Conservation (phyloP, 805 yeast genomes). For the Hagleromyces aurorensis region DNA sequence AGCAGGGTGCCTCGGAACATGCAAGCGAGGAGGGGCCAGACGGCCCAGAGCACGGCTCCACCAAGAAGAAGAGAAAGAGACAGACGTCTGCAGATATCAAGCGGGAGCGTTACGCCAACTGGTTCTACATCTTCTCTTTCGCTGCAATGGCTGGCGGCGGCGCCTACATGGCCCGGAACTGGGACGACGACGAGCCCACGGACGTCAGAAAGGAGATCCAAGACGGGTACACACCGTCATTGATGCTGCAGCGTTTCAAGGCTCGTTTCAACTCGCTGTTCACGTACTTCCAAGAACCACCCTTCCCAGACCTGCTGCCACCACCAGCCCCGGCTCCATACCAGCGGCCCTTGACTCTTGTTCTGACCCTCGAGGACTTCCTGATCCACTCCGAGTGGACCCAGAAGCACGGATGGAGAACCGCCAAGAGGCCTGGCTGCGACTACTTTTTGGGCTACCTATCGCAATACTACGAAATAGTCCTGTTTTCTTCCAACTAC, state of each 20-base stretch:
- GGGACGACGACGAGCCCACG: constrained; percentile 71
- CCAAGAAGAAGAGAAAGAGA: constrained; percentile 42
- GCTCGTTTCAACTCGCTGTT: constrained; percentile 69
- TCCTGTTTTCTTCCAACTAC: constrained; percentile 77
- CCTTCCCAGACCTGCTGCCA: constrained; percentile 85
- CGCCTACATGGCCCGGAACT: constrained; percentile 68
- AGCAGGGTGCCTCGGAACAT: constrained; percentile 8
- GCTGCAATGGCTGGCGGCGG: constrained; percentile 47
- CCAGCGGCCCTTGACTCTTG: constrained; percentile 86
- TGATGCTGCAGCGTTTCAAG: constrained; percentile 60
- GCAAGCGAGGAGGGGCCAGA: constrained; percentile 11
- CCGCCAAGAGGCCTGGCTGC: constrained; percentile 97
- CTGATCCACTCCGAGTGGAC: constrained; percentile 91
- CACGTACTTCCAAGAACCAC: constrained; percentile 86
- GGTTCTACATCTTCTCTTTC: constrained; percentile 53
- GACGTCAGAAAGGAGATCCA: constrained; percentile 45
- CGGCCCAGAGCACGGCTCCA: constrained; percentile 10
- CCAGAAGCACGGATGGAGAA: constrained; percentile 90
- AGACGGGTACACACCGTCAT: constrained; percentile 60
- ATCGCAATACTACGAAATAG: constrained; percentile 93
- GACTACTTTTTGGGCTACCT: constrained; percentile 93
- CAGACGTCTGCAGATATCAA: constrained; percentile 70
- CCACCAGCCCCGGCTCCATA: constrained; percentile 87
- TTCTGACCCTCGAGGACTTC: constrained; percentile 81
- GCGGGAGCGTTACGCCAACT: constrained; percentile 74